Conservation (phyloP, 2,329 filamentous ascomycete species). For the Fusarium protoensiforme region DNA sequence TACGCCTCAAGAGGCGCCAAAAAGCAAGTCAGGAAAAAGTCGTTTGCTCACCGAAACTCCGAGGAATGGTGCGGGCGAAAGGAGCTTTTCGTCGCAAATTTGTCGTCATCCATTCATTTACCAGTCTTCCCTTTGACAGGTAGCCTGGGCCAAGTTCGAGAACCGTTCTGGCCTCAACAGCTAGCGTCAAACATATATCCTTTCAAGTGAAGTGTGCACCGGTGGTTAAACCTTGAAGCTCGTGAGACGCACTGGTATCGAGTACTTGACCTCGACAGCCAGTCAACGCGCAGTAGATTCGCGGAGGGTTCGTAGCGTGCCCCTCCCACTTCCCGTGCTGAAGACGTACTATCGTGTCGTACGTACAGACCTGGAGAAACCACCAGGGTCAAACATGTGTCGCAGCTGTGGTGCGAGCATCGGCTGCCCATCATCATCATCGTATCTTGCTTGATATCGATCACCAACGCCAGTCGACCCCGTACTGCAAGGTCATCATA, state of each 20-base stretch:
- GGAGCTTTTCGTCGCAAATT: conserved; percentile 9
- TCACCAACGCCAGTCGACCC: neutral
- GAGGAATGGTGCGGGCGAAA: conserved; percentile 15
- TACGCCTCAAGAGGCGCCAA: neutral
- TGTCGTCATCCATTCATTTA: neutral
- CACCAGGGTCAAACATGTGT: conserved; percentile 11
- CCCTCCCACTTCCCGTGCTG: conserved; percentile 13
- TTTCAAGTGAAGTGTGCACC: conserved; percentile 7
- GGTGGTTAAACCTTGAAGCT: conserved; percentile 6
- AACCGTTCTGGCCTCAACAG: conserved; percentile 11
- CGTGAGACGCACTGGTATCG: conserved; percentile 12
- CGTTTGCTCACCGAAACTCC: neutral
- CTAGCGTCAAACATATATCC: conserved; percentile 21
- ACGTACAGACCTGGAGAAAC: neutral
- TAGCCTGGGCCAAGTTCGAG: conserved; percentile 4
- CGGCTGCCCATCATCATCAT: neutral
- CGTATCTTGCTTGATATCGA: neutral
- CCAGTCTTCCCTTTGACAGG: conserved; percentile 3
- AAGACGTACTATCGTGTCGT: neutral
- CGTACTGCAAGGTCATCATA: neutral
- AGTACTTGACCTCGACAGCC: conserved; percentile 9
- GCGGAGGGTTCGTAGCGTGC: neutral
- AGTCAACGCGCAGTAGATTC: neutral
- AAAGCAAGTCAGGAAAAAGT: neutral
- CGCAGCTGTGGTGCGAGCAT: conserved; percentile 7